Evolutionary conservation across 2,329 filamentous ascomycete species (phyloP), one percentile per base, ranked within the genome.

Genomic region (Huntiella bhutanensis): DNA sequence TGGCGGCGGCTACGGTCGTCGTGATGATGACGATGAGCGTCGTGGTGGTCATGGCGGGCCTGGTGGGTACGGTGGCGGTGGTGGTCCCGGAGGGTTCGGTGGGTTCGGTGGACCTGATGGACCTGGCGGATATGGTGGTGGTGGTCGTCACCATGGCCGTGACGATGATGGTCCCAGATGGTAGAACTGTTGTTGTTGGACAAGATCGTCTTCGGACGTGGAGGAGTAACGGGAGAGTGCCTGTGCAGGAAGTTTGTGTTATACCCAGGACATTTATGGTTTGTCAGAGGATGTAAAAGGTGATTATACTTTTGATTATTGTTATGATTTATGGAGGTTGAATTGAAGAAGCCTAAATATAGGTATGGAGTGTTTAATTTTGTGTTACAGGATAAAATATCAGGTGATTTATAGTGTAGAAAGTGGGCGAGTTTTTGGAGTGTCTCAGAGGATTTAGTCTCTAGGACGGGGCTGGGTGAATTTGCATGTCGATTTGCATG

Each of bases 1-100:
- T 33, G 51, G 56, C 16, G 51, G 56, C 16, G 49, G 57, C 16
- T 54, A 59, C 17, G 17, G 33, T 55, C 39, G 36, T 8, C 8
- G 17, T 33, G 39, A 59, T 50, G 47, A 56, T 11, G 28, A 52
- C 11, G 51, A 52, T 12, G 45, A 47, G 28, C 40, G 43, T 37
- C 47, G 37, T 11, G 22, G 49, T 10, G 44, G 34, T 48, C 39
- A 19, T 45, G 34, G 43, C 11, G 22, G 16, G 13, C 8, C 13
- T 15, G 28, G 37, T 41, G 15, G 15, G 15, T 13, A 41, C 19
- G 19, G 49, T n/a, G n/a, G n/a, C n/a, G n/a, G n/a, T n/a, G n/a
- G n/a, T n/a, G n/a, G n/a, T n/a, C n/a, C n/a, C n/a, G n/a, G n/a
- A n/a, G n/a, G n/a, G n/a, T n/a, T n/a, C n/a, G n/a, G n/a, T n/a